Percentiles rank a stretch among this genome's conserved stretches.
phyloP scores from a whole-genome alignment of 768 basidiomycete species.

The Boletus huronensis region DNA sequence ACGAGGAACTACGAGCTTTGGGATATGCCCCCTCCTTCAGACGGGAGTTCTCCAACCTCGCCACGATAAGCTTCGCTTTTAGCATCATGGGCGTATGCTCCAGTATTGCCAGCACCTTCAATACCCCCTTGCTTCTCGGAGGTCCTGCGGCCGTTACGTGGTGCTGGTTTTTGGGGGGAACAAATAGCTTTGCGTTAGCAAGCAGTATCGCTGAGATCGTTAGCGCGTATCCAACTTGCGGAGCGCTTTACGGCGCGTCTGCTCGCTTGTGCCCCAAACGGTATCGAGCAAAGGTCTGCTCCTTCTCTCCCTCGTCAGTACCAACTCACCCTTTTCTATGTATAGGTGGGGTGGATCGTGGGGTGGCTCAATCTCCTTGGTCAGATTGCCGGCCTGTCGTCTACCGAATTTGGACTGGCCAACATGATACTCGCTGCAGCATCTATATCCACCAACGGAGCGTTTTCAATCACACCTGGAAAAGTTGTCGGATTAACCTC shows the following conservation, averaged over 20 bases:
- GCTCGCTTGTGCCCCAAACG: slow-evolving; percentile 65
- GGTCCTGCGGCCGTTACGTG: slow-evolving; percentile 37
- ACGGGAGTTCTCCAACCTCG: slow-evolving; percentile 42
- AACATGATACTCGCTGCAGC: slow-evolving; percentile 31
- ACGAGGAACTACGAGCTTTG: slow-evolving; percentile 26
- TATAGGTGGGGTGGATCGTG: slow-evolving; percentile 30
- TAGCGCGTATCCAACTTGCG: slow-evolving; percentile 32
- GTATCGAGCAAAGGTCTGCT: slow-evolving; percentile 57
- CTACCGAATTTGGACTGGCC: slow-evolving; percentile 38
- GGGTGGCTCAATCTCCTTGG: slow-evolving; percentile 34
- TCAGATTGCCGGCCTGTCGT: slow-evolving; percentile 29
- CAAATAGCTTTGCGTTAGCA: slow-evolving; percentile 29
- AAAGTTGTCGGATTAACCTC: slow-evolving; percentile 42
- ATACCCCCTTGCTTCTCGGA: slow-evolving; percentile 36
- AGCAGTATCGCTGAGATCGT: slow-evolving; percentile 31
- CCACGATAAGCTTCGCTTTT: slow-evolving; percentile 33
- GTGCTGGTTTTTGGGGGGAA: slow-evolving; percentile 34
- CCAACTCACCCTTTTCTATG: neutral
- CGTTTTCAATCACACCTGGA: slow-evolving; percentile 34
- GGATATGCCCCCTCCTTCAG: slow-evolving; percentile 35
- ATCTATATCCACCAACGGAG: slow-evolving; percentile 27
- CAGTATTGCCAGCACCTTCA: slow-evolving; percentile 37
- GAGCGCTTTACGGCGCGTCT: slow-evolving; percentile 63
- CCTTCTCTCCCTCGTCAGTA: neutral
- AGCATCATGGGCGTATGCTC: slow-evolving; percentile 38